Base-by-base conservation (phyloP, 345 rosid genomes). In the Linum trigynum region DNA sequence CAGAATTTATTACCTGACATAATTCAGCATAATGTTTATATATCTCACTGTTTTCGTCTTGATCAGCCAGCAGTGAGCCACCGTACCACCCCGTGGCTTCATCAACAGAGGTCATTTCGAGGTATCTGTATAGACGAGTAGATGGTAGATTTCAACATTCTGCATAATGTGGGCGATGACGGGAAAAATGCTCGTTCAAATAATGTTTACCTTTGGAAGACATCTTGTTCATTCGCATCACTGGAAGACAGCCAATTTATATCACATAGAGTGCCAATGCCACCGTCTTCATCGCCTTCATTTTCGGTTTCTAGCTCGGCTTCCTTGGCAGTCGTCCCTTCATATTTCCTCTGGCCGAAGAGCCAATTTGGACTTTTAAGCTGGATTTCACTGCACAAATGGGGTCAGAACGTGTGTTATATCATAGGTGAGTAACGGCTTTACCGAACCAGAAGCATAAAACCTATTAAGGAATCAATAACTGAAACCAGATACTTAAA, bases 321-420 rank as follows among this genome's bases (percentile, higher is more conserved):
- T 55, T 78, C 69, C 76, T 82, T 90, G 58, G 80, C 64, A 50
- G 32, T 23, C 32, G 32, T 80, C 67, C 85, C 92, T 78, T 88
- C 92, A 6, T 71, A 75, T 67, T 88, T 94, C 78, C 97, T 87
- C 76, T 90, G 96, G 79, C 99, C 99, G 84, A 90, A 94, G 37
- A 91, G 80, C 99, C 99, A 94, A 82, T 87, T 94, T 12, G 99
- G 99, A 82, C 96, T 94, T 83, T 81, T 94, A 63, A 88, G 92
- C 82, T 94, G 99, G 77, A 94, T 90, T 75, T 94, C 99, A 69
- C 99, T 94, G 88, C 79, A 72, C 4, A 74, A 40, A 40, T 48
- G 53, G 53, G 9, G 14, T 15, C 53, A 48, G 15, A 48, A 48
- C 14, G 53, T 12, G 14, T 48, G 53, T 5, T 10, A 48, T 1